These are phyloP conservation scores for Lachancea meyersii DNA, from an alignment of 805 yeast genomes.

Conservation along the genomic window DNA sequence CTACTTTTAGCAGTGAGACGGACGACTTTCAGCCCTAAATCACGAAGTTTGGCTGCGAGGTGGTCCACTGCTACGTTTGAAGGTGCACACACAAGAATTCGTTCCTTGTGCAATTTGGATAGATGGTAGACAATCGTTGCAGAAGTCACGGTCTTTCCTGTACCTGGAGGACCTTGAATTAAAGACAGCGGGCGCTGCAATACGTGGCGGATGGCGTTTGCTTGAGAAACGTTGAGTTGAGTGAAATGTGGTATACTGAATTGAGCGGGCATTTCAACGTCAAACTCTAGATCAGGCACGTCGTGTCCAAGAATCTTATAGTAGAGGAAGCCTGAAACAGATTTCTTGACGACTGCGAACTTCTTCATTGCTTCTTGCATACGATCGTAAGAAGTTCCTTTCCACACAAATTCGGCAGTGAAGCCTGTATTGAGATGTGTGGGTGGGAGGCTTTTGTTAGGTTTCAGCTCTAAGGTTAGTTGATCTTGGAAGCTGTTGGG, in stretches of 20 bases:
- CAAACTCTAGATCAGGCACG: slow-evolving; percentile 55
- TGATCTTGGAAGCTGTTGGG: slow-evolving; percentile 64
- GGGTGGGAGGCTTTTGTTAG: slow-evolving; percentile 40
- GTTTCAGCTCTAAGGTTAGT: slow-evolving; percentile 61
- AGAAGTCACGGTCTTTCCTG: slow-evolving; percentile 92
- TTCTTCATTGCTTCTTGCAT: slow-evolving; percentile 71
- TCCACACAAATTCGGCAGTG: slow-evolving; percentile 86
- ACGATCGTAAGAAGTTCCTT: slow-evolving; percentile 72
- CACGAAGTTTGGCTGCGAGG: slow-evolving; percentile 63
- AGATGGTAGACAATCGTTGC: slow-evolving; percentile 81
- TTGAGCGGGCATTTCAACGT: slow-evolving; percentile 51
- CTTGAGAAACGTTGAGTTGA: slow-evolving; percentile 70
- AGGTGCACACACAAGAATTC: slow-evolving; percentile 86
- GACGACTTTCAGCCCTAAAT: slow-evolving; percentile 70
- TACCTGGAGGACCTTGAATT: slow-evolving; percentile 95
- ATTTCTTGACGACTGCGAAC: slow-evolving; percentile 64
- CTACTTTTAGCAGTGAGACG: slow-evolving; percentile 70
- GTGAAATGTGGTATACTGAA: slow-evolving; percentile 64
- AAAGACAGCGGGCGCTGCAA: slow-evolving; percentile 67
- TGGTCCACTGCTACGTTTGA: slow-evolving; percentile 95
- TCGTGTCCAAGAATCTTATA: slow-evolving; percentile 78
- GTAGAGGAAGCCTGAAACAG: slow-evolving; percentile 69
- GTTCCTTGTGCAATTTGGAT: slow-evolving; percentile 51
- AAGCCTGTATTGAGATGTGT: slow-evolving; percentile 57
- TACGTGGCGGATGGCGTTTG: slow-evolving; percentile 65